Conservation (phyloP, 1,139 yeast genomes). For the Taphrina deformans region DNA sequence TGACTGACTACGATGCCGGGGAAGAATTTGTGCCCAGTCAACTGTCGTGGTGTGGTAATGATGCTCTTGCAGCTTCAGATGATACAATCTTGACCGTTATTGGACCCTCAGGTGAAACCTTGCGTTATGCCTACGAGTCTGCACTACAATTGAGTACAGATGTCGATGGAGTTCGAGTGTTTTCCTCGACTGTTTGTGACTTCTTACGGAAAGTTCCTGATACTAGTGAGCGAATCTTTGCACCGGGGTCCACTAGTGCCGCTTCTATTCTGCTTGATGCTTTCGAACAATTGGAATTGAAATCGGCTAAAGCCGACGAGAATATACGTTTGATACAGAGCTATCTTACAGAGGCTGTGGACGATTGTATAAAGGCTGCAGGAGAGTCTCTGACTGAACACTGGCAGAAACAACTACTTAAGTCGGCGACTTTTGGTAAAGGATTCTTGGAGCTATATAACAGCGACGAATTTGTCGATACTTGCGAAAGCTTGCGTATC, state of each 20-base stretch:
- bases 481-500: constrained; percentile 62
- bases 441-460: constrained; percentile 55
- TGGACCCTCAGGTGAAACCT: constrained; percentile 68
- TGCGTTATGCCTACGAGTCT: constrained; percentile 51
- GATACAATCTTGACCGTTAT: constrained; percentile 66
- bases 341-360: constrained; percentile 62
- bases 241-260: constrained; percentile 80
- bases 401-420: constrained; percentile 76
- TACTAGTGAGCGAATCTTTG: constrained; percentile 62
- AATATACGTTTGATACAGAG: constrained; percentile 62
- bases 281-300: constrained; percentile 65
- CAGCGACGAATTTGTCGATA: constrained; percentile 60
- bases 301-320: constrained; percentile 82
- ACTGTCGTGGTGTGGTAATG: constrained; percentile 82
- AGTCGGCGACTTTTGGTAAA: constrained; percentile 87
- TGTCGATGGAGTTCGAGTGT: constrained; percentile 67
- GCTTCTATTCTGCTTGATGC: constrained; percentile 82
- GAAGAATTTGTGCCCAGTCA: constrained; percentile 44
- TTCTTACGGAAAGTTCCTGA: constrained; percentile 66
- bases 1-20: constrained; percentile 52
- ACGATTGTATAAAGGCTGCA: constrained; percentile 72
- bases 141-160: constrained; percentile 53
- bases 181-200: constrained; percentile 61
- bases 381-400: constrained; percentile 70
- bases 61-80: constrained; percentile 64